Evolutionary conservation across 2,329 filamentous ascomycete genomes (phyloP), one percentile per base, ranked within the genome.

Genomic region (Madurella fahalii): DNA sequence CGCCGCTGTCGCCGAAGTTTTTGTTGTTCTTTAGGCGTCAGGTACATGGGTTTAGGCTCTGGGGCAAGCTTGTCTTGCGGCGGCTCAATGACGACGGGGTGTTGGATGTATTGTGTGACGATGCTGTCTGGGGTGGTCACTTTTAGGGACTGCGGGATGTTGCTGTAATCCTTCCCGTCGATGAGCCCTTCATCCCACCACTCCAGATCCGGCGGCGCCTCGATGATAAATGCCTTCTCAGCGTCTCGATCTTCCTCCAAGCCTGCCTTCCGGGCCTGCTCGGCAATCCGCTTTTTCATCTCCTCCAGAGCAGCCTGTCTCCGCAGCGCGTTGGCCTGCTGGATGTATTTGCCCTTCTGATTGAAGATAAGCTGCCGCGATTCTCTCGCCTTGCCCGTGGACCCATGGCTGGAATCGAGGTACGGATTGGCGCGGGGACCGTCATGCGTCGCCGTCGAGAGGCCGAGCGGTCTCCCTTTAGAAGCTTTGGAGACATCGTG

Each of bases 131-230:
- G 74, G 0, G 83, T 83, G 40, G 84, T 80, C 59, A 96, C 81
- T 69, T 92, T 94, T 57, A 94, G 75, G 42, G 82, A 84, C 15
- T 74, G 72, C 0, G 81, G 75, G 54, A 94, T 81, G 57, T 80
- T 78, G 55, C 86, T 80, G 72, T 97, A 96, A 52, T 81, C 86
- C 41, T 81, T 80, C 41, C 87, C 89, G 49, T 87, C 80, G 15
- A 95, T 79, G 16, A 97, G 75, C 2, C 86, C 90, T 73, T 97
- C 92, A 64, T 99, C 94, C 90, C 93, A 97, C 94, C 94, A 99
- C 70, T 99, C 94, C 41, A 97, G 81, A 8, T 87, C 87, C 4
- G 94, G 94, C 9, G 94, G 94, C 32, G 81, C 79, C 59, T 93
- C 86, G 5, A 96, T 83, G 4, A 94, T 73, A 68, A 93, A 97